Evolutionary conservation across 2,329 filamentous ascomycete genomes (phyloP), one percentile per base, ranked within the genome.

Genomic region (Penicillium fuscoglaucum): DNA sequence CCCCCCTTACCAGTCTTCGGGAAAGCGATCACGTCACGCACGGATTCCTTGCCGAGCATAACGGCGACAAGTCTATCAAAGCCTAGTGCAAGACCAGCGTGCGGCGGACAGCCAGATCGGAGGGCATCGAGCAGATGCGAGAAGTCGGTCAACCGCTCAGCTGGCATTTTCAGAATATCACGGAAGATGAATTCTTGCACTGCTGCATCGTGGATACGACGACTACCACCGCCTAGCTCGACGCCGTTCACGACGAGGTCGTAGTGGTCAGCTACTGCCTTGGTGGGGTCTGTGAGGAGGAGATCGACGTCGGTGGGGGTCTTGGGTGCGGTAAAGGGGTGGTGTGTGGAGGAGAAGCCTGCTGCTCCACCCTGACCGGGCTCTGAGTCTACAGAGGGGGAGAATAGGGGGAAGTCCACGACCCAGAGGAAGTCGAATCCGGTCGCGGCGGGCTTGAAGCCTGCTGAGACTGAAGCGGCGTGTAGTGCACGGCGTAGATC

Each of bases 241-340:
- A 96, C 86, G 4, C 95, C 95, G 72, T 99, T 99, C 67, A 98
- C 85, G 0, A 99, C 93, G 15, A 99, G 86, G 68, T 99, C 95
- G 76, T 97, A 99, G 72, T 96, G 93, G 68, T 96, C 93, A 4
- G 90, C 96, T 66, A 83, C 85, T 1, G 86, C 91, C 47, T 82
- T 76, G 0, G 91, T 80, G 0, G 95, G 93, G 41, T 92, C 82
- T 0, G 82, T 87, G 39, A 87, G 80, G 1, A 98, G 84, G 0
- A 91, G 76, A 40, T 91, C 87, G 17, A 96, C 83, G 70, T 98
- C 93, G 5, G 80, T 78, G 0, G 82, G 74, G 0, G 85, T 85
- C 37, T 90, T 85, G 0, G 95, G 95, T 0, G 95, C 90, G 0
- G 95, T 99, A 76, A 99, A 99, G 0, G 95, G 95, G 72, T 99